Evolutionary conservation across 108 stramenopile genomes (phyloP).

Genomic region (Cylindrotheca fusiformis): DNA sequence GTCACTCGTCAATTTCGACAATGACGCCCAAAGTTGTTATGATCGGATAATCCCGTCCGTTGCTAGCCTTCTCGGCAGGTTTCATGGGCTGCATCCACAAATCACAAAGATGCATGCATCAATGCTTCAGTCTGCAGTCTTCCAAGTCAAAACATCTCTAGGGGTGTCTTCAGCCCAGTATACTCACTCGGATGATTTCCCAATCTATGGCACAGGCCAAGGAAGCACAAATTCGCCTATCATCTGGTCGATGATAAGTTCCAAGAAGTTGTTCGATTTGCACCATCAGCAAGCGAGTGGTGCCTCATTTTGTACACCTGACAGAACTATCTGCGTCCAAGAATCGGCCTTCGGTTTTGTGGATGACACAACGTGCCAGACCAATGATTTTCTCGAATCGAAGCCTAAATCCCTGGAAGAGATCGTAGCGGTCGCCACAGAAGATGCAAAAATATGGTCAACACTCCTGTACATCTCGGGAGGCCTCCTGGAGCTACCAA

Average conservation of each 20-base stretch:
- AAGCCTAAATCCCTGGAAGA: no score
- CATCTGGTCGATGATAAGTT: slow-evolving; percentile 10
- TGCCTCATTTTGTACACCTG: background rate
- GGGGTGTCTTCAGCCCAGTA: background rate
- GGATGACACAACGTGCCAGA: no score
- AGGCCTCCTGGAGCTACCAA: slow-evolving; percentile 2
- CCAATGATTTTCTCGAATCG: background rate
- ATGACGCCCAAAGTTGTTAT: no score
- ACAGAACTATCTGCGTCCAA: no score
- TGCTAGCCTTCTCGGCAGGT: no score
- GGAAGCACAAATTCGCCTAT: slow-evolving; percentile 8
- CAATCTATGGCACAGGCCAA: slow-evolving; percentile 7
- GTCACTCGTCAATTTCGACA: no score
- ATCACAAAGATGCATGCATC: no score
- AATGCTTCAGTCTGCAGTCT: no score
- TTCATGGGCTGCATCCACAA: no score
- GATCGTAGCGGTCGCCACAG: slow-evolving; percentile 1
- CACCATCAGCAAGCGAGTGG: background rate
- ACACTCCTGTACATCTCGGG: slow-evolving; percentile 1
- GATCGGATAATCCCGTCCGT: no score
- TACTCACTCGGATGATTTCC: background rate
- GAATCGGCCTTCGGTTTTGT: no score
- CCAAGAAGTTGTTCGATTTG: background rate
- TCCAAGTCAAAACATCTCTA: no score
- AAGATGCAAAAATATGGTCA: slow-evolving; percentile 13